Conservation (phyloP, 257 asterid genomes). For the Capsicum baccatum region DNA sequence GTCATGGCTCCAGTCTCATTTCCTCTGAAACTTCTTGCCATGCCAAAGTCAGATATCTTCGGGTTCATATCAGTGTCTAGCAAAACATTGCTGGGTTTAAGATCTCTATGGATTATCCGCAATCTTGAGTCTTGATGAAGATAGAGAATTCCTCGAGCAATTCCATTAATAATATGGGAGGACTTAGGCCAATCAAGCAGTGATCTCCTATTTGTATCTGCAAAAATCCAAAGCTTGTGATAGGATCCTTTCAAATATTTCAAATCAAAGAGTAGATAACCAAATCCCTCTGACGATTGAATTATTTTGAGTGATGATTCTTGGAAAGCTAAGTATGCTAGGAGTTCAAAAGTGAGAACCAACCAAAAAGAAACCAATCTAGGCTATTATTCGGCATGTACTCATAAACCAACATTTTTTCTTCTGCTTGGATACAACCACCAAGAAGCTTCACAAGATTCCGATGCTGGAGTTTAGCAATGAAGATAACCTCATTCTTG, state of each 20-base stretch:
- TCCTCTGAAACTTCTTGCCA: constrained; percentile 5
- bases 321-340: not conserved
- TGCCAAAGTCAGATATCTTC: constrained; percentile 18
- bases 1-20: constrained; percentile 18
- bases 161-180: constrained; percentile 19
- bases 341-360: not conserved
- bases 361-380: constrained; percentile 21
- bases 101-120: constrained; percentile 9
- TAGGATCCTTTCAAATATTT: not conserved
- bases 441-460: constrained; percentile 19
- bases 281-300: not conserved
- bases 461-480: not conserved
- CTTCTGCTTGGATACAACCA: not conserved
- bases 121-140: constrained; percentile 25
- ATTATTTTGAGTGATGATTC: not conserved
- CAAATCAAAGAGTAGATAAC: not conserved
- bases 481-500: constrained; percentile 25
- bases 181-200: constrained; percentile 16
- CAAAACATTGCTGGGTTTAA: not conserved
- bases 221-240: not conserved
- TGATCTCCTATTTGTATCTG: not conserved
- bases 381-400: not conserved
- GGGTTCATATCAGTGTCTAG: constrained; percentile 7
- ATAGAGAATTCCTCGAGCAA: constrained; percentile 1
- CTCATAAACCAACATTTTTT: constrained; percentile 13